Conservation (phyloP, 2,329 filamentous ascomycete genomes). For the Paecilomyces niveus region DNA sequence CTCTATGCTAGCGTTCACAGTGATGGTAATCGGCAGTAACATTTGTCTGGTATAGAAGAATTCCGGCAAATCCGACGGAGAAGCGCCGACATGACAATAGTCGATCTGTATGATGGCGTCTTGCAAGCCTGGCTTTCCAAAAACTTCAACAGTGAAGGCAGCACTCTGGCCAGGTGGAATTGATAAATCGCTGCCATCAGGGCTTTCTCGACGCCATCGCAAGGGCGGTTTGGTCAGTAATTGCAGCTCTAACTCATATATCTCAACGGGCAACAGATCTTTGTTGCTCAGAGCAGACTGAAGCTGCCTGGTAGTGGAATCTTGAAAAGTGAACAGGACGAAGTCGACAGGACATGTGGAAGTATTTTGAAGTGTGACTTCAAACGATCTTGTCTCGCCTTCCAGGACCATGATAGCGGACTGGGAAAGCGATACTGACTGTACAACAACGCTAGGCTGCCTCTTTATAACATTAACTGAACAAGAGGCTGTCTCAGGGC, state of each 20-base stretch:
- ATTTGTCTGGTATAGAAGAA: slow-evolving; percentile 80
- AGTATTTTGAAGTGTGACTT: slow-evolving; percentile 71
- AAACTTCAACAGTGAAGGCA: slow-evolving; percentile 74
- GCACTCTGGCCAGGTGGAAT: slow-evolving; percentile 62
- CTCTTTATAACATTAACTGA: slow-evolving; percentile 68
- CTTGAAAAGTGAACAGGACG: slow-evolving; percentile 79
- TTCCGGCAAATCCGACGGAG: slow-evolving; percentile 59
- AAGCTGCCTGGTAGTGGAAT: slow-evolving; percentile 73
- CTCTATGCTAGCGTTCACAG: slow-evolving; percentile 86
- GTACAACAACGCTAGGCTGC: slow-evolving; percentile 70
- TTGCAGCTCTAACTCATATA: slow-evolving; percentile 80
- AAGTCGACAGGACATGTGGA: slow-evolving; percentile 74
- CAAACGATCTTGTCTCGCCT: slow-evolving; percentile 73
- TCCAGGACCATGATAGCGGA: slow-evolving; percentile 88
- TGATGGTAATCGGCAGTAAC: slow-evolving; percentile 72
- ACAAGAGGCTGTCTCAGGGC: slow-evolving; percentile 28
- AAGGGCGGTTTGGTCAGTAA: slow-evolving; percentile 65
- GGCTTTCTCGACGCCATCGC: slow-evolving; percentile 45
- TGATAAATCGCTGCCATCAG: slow-evolving; percentile 43
- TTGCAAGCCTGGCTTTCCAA: slow-evolving; percentile 79
- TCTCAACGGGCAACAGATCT: slow-evolving; percentile 68
- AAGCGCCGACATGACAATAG: slow-evolving; percentile 72
- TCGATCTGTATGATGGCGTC: slow-evolving; percentile 75
- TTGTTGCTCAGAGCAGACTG: slow-evolving; percentile 68
- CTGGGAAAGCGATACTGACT: slow-evolving; percentile 71